Conservation (phyloP, 1,284 basidiomycete genomes). For the Moesziomyces sp. region DNA sequence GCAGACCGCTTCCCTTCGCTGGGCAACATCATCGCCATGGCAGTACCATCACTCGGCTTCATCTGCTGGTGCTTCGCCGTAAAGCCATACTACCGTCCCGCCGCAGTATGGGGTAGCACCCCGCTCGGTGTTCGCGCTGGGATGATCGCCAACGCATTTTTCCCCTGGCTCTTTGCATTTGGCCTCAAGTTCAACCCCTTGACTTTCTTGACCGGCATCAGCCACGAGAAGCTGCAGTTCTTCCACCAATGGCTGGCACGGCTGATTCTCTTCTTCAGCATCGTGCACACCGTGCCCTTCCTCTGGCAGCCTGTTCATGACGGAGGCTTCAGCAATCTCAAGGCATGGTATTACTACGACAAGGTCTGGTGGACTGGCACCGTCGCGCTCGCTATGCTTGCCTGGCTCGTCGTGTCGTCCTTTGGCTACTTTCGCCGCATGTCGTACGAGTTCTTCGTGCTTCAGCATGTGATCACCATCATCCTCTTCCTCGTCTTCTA, state of each 20-base stretch:
- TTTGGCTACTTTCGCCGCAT: slow-evolving; percentile 48
- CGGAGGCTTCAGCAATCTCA: slow-evolving; percentile 46
- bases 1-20: slow-evolving; percentile 40
- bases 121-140: slow-evolving; percentile 57
- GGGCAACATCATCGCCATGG: slow-evolving; percentile 31
- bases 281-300: slow-evolving; percentile 62
- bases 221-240: slow-evolving; percentile 62
- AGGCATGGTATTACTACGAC: slow-evolving; percentile 46
- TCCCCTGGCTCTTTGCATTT: slow-evolving; percentile 58
- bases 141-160: slow-evolving; percentile 56
- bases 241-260: slow-evolving; percentile 62
- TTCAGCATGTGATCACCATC: slow-evolving; percentile 54
- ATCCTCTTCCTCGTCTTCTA: slow-evolving; percentile 55
- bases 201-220: slow-evolving; percentile 54
- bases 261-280: slow-evolving; percentile 57
- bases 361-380: slow-evolving; percentile 55
- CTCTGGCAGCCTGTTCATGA: slow-evolving; percentile 53
- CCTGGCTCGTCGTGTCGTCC: slow-evolving; percentile 46
- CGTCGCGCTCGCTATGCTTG: slow-evolving; percentile 43
- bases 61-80: slow-evolving; percentile 48
- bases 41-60: slow-evolving; percentile 26
- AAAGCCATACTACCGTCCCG: slow-evolving; percentile 55
- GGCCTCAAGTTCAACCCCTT: slow-evolving; percentile 63
- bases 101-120: slow-evolving; percentile 49
- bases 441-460: slow-evolving; percentile 64